Percentiles rank a stretch among this genome's conserved stretches.
Conservation (phyloP, 106 monocot genomes). For the Dioscorea zingiberensis region DNA sequence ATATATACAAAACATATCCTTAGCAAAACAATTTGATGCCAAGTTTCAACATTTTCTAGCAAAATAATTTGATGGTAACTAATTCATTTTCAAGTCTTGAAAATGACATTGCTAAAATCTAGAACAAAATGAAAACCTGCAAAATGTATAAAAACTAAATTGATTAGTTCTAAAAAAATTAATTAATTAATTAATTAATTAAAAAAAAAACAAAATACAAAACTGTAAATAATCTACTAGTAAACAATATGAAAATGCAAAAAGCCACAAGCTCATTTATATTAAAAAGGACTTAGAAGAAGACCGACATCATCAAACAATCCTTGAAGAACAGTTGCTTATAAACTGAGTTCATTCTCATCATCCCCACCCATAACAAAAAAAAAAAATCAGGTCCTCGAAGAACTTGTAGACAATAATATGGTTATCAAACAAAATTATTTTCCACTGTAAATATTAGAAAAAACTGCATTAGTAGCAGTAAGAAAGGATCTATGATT, state of each 20-base stretch:
- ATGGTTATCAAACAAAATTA: conserved; percentile 65
- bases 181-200: no score
- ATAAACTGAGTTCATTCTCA: conserved; percentile 92
- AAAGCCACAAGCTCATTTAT: not conserved
- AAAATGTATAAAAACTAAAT: no score
- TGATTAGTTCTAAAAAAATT: no score
- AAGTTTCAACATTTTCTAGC: no score
- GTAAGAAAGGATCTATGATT: not conserved
- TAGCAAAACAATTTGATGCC: no score
- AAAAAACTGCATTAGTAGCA: not conserved
- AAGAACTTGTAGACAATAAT: conserved; percentile 81
- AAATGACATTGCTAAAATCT: no score
- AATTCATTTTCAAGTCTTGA: no score
- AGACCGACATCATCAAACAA: conserved; percentile 75
- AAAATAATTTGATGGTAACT: no score
- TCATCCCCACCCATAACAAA: conserved; percentile 81
- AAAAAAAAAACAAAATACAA: no score
- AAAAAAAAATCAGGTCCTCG: conserved; percentile 85
- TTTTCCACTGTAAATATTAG: conserved; percentile 50
- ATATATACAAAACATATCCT: no score
- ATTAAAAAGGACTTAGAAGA: conserved; percentile 50
- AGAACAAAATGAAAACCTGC: no score
- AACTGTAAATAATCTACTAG: no score
- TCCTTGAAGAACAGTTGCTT: conserved; percentile 75
- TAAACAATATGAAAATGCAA: not conserved